These are phyloP conservation scores for Solanum hybrid DNA, from an alignment of 305 asterid genomes.

Conservation along the genomic window DNA sequence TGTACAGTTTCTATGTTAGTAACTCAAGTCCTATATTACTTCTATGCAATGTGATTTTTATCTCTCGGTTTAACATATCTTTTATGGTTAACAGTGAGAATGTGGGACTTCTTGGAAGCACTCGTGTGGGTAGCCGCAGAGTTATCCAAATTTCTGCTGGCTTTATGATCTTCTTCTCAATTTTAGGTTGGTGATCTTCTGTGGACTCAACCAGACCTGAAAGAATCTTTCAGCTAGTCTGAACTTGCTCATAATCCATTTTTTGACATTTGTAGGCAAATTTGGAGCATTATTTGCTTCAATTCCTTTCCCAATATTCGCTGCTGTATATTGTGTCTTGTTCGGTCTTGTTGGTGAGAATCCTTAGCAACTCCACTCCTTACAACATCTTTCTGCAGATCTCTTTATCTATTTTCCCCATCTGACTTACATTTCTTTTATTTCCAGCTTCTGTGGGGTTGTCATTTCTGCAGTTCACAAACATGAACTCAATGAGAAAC, in stretches of 20 bases:
- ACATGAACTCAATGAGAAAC: slow-evolving; percentile 96
- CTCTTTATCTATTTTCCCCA: background rate
- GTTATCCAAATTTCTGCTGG: slow-evolving; percentile 90
- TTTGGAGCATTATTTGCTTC: slow-evolving; percentile 94
- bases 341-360: slow-evolving; percentile 82
- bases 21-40: background rate
- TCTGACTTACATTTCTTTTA: background rate
- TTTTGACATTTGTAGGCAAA: slow-evolving; percentile 46
- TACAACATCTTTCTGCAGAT: background rate
- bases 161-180: slow-evolving; percentile 88
- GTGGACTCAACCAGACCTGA: background rate
- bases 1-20: slow-evolving; percentile 85
- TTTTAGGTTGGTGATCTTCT: slow-evolving; percentile 41
- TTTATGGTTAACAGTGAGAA: slow-evolving; percentile 47
- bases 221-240: background rate
- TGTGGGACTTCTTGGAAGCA: slow-evolving; percentile 96
- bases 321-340: slow-evolving; percentile 82
- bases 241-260: background rate
- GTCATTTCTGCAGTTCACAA: slow-evolving; percentile 89
- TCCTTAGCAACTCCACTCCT: background rate
- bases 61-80: background rate
- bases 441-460: slow-evolving; percentile 85
- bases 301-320: slow-evolving; percentile 88
- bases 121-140: slow-evolving; percentile 87
- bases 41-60: background rate